These are phyloP conservation scores for Trypanosoma vivax DNA, from an alignment of 208 protist species.

Conservation along the genomic window DNA sequence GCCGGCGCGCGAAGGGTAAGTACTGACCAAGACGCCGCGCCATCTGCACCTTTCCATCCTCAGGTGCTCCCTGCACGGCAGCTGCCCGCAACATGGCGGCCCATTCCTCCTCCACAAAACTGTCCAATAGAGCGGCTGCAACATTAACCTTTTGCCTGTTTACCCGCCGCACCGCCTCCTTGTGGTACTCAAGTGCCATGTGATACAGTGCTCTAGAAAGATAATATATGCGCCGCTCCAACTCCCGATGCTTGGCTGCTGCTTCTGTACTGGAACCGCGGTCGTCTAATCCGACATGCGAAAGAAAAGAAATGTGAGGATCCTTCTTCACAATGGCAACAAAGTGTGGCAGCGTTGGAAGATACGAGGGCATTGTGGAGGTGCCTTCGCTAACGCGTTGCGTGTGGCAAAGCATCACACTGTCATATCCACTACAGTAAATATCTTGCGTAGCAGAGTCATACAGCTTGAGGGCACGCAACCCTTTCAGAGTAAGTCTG, in stretches of 20 bases:
- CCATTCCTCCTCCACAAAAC: constrained; percentile 42
- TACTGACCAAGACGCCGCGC: constrained; percentile 44
- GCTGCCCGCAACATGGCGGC: constrained; percentile 11
- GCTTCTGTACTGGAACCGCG: background rate
- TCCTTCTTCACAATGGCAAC: constrained; percentile 62
- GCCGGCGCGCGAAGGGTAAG: constrained; percentile 55
- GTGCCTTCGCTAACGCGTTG: constrained; percentile 26
- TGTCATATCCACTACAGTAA: constrained; percentile 56
- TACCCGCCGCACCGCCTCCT: constrained; percentile 53
- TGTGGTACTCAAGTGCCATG: constrained; percentile 66
- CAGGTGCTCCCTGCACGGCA: background rate
- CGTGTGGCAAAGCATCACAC: constrained; percentile 19
- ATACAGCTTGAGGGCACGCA: constrained; percentile 58
- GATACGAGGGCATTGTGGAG: constrained; percentile 34
- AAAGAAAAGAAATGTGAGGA: constrained; percentile 58
- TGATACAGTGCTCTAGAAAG: constrained; percentile 49
- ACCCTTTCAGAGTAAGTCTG: constrained; percentile 30
- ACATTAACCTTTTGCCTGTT: constrained; percentile 78
- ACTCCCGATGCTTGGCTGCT: constrained; percentile 24
- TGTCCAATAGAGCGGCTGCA: constrained; percentile 63
- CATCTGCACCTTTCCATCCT: constrained; percentile 27
- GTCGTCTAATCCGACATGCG: constrained; percentile 37
- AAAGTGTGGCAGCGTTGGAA: constrained; percentile 76
- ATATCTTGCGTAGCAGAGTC: constrained; percentile 52
- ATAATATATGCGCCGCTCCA: constrained; percentile 51